These are phyloP conservation scores for Tilletia caries DNA, from an alignment of 1,284 basidiomycete genomes.

Conservation along the genomic window DNA sequence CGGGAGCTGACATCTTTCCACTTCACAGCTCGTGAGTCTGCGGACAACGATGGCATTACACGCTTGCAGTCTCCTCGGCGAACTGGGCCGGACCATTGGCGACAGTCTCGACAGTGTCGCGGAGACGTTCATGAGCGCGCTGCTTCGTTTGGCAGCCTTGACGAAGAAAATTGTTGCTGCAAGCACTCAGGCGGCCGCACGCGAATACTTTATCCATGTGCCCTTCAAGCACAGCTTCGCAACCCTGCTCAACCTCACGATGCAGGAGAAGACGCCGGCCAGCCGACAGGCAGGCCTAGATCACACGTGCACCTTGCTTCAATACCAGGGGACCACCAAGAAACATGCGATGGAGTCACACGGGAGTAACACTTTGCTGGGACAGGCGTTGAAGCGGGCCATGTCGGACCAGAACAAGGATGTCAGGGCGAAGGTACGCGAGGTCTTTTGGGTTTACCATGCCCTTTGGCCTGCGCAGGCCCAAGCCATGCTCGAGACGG, in stretches of 20 bases:
- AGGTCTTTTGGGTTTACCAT: slow-evolving; percentile 77
- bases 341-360: slow-evolving; percentile 50
- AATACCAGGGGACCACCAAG: slow-evolving; percentile 43
- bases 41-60: slow-evolving; percentile 84
- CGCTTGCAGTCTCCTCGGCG: slow-evolving; percentile 73
- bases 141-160: slow-evolving; percentile 81
- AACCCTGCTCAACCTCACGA: slow-evolving; percentile 67
- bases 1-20: neutral
- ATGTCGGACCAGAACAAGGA: slow-evolving; percentile 74
- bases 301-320: slow-evolving; percentile 51
- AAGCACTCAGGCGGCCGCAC: slow-evolving; percentile 73
- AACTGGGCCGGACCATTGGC: slow-evolving; percentile 61
- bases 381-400: slow-evolving; percentile 62
- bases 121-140: slow-evolving; percentile 64
- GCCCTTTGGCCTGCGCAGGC: slow-evolving; percentile 71
- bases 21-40: slow-evolving; percentile 74
- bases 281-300: slow-evolving; percentile 65
- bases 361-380: slow-evolving; percentile 55
- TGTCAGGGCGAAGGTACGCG: slow-evolving; percentile 72
- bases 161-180: slow-evolving; percentile 94
- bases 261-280: slow-evolving; percentile 82
- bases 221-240: slow-evolving; percentile 69
- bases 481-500: slow-evolving; percentile 63
- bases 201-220: slow-evolving; percentile 68
- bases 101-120: slow-evolving; percentile 62